phyloP scores from a whole-genome alignment of 176 grass and related monocot species.

The Bothriochloa decipiens region DNA sequence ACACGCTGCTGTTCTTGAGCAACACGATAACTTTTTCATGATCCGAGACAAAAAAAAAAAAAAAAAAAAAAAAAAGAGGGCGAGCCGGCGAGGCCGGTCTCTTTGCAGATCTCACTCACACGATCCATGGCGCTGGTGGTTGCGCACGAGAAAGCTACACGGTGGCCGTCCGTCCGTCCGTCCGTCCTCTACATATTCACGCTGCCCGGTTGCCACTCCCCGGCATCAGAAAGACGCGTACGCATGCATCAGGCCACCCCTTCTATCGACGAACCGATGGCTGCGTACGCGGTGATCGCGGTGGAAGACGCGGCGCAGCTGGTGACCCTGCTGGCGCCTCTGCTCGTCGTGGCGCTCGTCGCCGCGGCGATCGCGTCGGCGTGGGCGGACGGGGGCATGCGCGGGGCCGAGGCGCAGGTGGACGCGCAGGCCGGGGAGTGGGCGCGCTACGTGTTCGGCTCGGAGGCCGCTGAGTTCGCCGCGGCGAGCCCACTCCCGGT shows the following conservation, averaged over 20 bases:
- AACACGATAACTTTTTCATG: conserved; percentile 19
- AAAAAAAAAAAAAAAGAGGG: conserved; percentile 29
- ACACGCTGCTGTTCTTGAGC: background rate
- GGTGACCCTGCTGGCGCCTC: conserved; percentile 42
- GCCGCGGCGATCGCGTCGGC: conserved; percentile 50
- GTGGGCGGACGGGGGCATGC: background rate
- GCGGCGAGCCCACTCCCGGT: background rate
- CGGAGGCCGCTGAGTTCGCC: conserved; percentile 29
- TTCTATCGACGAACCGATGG: background rate
- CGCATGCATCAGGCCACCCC: too few species aligned
- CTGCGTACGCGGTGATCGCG: conserved; percentile 25
- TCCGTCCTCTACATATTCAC: conserved; percentile 32
- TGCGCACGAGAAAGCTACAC: conserved; percentile 51
- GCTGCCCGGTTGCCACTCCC: background rate
- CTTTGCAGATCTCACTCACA: conserved; percentile 39
- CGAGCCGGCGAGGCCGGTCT: background rate
- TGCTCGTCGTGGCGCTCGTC: conserved; percentile 54
- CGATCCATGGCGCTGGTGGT: conserved; percentile 32
- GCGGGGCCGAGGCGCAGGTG: conserved; percentile 35
- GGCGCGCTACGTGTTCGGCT: conserved; percentile 61
- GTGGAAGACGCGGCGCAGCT: conserved; percentile 38
- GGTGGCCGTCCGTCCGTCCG: background rate
- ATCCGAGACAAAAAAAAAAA: too few species aligned
- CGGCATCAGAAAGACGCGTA: background rate
- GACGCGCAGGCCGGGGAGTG: conserved; percentile 57